A percentile compares a stretch with the other conserved stretches of the same genome.
These are phyloP conservation scores for Diplodia scrobiculata DNA, from an alignment of 2,329 filamentous ascomycete species.

Conservation along the genomic window DNA sequence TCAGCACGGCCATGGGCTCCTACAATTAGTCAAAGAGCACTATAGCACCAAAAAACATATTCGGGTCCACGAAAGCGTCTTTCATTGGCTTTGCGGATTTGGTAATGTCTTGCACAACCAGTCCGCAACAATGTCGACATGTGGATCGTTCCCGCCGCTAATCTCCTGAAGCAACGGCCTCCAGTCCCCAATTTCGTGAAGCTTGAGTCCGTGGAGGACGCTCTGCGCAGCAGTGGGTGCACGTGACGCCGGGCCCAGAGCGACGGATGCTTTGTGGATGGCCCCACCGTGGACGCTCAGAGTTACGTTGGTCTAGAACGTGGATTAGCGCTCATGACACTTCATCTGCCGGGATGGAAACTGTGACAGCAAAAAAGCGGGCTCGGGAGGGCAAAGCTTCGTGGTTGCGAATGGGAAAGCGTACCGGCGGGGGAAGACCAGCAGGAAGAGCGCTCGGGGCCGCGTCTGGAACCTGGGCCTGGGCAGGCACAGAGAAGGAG, in stretches of 20 bases:
- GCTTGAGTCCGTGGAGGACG: slow-evolving; percentile 42
- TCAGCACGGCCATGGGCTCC: neutral
- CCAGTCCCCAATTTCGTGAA: slow-evolving; percentile 56
- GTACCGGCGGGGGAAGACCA: slow-evolving; percentile 53
- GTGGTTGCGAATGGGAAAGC: slow-evolving; percentile 33
- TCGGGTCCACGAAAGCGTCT: neutral
- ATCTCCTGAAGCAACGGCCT: slow-evolving; percentile 18
- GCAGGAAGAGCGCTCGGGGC: slow-evolving; percentile 50
- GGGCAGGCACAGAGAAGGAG: slow-evolving; percentile 52
- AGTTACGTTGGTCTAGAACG: slow-evolving; percentile 6
- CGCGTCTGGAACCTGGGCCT: neutral
- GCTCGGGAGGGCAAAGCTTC: neutral
- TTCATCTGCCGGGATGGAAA: neutral
- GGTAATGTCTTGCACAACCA: slow-evolving; percentile 36
- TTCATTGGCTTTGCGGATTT: slow-evolving; percentile 14
- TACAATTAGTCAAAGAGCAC: neutral
- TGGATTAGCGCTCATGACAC: slow-evolving; percentile 5
- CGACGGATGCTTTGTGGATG: slow-evolving; percentile 3
- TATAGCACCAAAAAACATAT: neutral
- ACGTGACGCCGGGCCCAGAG: neutral
- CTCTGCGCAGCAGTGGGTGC: neutral
- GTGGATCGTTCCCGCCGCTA: slow-evolving; percentile 1
- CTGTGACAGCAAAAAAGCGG: slow-evolving; percentile 18
- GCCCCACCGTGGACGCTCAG: slow-evolving; percentile 14
- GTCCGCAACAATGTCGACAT: slow-evolving; percentile 16